phyloP scores from a whole-genome alignment of 352 stramenopile species.

The Phytophthora capsici region DNA sequence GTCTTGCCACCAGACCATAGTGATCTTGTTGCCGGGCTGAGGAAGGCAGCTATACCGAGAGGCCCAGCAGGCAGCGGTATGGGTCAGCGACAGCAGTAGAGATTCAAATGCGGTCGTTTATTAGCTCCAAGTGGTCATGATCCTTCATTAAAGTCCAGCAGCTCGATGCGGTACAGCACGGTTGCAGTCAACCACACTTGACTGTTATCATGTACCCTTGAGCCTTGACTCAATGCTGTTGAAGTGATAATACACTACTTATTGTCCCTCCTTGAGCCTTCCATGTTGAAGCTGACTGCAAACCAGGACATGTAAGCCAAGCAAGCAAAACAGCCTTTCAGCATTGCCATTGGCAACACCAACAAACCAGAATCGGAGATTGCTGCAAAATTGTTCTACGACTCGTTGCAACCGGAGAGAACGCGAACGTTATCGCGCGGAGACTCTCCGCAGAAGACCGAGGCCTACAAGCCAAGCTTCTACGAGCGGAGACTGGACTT shows the following conservation, averaged over 20 bases:
- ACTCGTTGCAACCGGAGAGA: neutral
- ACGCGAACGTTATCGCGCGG: neutral
- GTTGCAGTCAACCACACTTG: constrained; percentile 5
- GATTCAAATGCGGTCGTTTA: neutral
- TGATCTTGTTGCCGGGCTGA: neutral
- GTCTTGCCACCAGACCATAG: constrained; percentile 2
- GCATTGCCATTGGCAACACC: neutral
- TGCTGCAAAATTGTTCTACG: neutral
- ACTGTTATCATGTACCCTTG: neutral
- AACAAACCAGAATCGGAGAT: neutral
- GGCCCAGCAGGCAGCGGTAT: constrained; percentile 9
- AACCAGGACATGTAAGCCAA: neutral
- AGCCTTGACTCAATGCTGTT: neutral
- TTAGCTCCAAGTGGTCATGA: neutral
- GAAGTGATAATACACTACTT: neutral
- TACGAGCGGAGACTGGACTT: constrained; percentile 23
- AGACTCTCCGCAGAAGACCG: neutral
- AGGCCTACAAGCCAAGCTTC: constrained; percentile 18
- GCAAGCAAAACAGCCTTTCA: neutral
- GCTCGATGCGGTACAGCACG: neutral
- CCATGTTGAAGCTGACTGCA: neutral
- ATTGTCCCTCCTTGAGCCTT: neutral
- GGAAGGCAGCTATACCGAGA: neutral
- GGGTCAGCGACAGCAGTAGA: neutral
- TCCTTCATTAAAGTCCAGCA: neutral